These are phyloP conservation scores for Erythrophleum ivorense DNA, from an alignment of 331 rosid genomes.

Conservation along the genomic window DNA sequence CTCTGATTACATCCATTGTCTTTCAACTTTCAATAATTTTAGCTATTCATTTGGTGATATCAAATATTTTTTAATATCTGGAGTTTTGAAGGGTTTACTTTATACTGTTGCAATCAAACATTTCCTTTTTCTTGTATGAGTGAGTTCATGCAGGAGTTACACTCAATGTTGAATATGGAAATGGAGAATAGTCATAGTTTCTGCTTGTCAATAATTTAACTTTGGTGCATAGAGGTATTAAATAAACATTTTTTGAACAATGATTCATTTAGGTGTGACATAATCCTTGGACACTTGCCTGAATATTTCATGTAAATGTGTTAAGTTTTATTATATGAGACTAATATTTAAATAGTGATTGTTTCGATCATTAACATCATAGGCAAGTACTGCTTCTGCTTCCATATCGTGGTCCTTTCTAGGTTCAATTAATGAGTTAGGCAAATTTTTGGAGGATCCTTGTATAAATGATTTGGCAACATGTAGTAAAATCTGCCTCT, in stretches of 20 bases:
- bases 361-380: constrained; percentile 16
- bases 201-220: neutral
- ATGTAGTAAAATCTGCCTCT: neutral
- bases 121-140: constrained; percentile 21
- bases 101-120: neutral
- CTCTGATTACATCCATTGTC: constrained; percentile 10
- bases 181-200: neutral
- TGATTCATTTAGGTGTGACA: neutral
- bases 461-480: neutral
- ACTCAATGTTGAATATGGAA: constrained; percentile 7
- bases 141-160: constrained; percentile 12
- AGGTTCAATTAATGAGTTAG: neutral
- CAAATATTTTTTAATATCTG: neutral
- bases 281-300: neutral
- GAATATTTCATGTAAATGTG: neutral
- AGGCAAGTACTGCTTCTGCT: constrained; percentile 17
- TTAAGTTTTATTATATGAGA: neutral
- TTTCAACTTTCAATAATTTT: neutral
- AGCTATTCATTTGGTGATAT: constrained; percentile 3
- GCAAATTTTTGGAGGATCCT: neutral
- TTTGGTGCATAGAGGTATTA: neutral
- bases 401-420: neutral
- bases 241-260: neutral
- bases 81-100: constrained; percentile 14
- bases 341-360: neutral